Conservation (phyloP, 306 rosid species). For the Alnus rubra region DNA sequence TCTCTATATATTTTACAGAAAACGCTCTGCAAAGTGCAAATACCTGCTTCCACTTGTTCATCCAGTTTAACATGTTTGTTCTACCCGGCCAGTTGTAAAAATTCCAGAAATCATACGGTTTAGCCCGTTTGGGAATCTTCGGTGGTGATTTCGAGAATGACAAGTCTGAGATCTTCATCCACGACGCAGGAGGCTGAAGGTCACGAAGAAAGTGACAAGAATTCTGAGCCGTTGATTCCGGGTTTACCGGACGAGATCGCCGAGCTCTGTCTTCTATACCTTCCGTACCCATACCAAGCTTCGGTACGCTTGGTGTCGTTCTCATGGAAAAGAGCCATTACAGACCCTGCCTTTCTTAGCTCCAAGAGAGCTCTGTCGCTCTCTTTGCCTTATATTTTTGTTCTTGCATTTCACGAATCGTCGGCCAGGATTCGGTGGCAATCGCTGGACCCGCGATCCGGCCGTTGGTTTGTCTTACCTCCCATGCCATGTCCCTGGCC, state of each 20-base stretch:
- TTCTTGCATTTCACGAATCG: constrained; percentile 37
- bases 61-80: no score
- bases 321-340: constrained; percentile 59
- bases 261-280: constrained; percentile 60
- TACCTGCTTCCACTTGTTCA: no score
- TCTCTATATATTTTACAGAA: neutral
- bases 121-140: no score
- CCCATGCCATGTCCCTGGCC: constrained; percentile 34
- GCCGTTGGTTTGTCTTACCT: constrained; percentile 63
- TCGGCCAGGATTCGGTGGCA: constrained; percentile 57
- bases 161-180: neutral
- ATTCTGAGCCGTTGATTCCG: constrained; percentile 45
- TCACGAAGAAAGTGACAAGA: neutral
- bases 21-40: neutral
- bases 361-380: constrained; percentile 36
- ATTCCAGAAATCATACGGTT: no score
- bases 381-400: constrained; percentile 49
- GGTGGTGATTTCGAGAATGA: constrained; percentile 15
- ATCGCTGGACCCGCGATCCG: constrained; percentile 59
- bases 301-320: constrained; percentile 57
- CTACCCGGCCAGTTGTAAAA: no score
- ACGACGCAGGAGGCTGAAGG: neutral
- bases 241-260: constrained; percentile 65
- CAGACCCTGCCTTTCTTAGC: constrained; percentile 33
- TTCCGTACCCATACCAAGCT: constrained; percentile 66